Evolutionary conservation across 169 alveolate species (phyloP).

Genomic region (Plasmodium inui): DNA sequence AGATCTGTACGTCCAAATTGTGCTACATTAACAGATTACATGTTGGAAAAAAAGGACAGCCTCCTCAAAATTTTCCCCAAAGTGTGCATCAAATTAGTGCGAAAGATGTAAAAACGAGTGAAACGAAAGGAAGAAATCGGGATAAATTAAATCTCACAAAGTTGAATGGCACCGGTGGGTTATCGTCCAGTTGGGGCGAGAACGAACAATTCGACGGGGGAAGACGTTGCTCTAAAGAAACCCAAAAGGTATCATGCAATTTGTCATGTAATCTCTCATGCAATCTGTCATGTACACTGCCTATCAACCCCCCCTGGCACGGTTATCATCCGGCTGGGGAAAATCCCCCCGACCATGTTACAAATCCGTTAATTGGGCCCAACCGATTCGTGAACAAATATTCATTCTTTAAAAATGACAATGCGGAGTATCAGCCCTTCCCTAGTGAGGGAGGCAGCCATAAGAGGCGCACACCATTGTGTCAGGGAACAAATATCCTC

Average conservation of each 20-base stretch:
- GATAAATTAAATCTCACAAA: conserved; percentile 1
- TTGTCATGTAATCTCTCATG: not conserved
- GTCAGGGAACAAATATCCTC: not conserved
- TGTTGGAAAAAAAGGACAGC: not conserved
- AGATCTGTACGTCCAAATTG: conserved; percentile 15
- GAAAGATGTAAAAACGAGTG: conserved; percentile 5
- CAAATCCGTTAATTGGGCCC: not conserved
- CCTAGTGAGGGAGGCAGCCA: not conserved
- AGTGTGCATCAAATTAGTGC: not conserved
- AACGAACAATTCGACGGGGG: not conserved
- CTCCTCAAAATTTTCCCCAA: not conserved
- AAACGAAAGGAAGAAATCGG: not conserved
- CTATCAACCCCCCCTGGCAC: not conserved
- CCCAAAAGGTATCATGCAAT: not conserved
- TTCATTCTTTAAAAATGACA: conserved; percentile 7
- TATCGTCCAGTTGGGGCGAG: not conserved
- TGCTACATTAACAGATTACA: not conserved
- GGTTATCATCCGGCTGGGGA: not conserved
- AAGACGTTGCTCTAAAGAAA: not conserved
- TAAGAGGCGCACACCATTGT: not conserved
- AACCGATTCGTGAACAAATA: not conserved
- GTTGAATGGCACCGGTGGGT: not conserved
- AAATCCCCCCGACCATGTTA: not conserved
- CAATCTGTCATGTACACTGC: not conserved
- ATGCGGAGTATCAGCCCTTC: not conserved